Evolutionary conservation across 2,329 filamentous ascomycete species (phyloP).

Genomic region (Phoma sp.): DNA sequence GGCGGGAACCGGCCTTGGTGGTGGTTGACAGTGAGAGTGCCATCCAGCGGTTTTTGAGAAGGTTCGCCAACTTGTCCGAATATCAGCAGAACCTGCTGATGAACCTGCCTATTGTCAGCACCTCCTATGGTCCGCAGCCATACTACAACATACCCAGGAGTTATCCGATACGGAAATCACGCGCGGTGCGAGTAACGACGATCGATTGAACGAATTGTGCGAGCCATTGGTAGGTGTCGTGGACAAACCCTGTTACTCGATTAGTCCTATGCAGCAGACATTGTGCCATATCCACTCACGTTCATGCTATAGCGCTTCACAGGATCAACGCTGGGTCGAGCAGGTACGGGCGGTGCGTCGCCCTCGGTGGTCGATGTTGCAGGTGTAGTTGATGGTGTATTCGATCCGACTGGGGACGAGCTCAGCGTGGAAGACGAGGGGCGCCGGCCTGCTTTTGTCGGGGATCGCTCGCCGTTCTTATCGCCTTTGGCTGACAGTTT

Average conservation of each 20-base stretch:
- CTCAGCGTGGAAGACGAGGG: constrained; percentile 69
- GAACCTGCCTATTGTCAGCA: constrained; percentile 66
- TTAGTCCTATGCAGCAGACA: constrained; percentile 4
- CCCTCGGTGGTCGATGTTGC: constrained; percentile 77
- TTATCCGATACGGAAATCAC: constrained; percentile 81
- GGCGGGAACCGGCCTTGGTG: constrained; percentile 86
- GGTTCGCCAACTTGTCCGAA: constrained; percentile 82
- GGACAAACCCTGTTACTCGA: constrained; percentile 57
- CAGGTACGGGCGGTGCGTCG: constrained; percentile 62
- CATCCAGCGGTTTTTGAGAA: constrained; percentile 73
- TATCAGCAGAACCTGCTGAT: constrained; percentile 87
- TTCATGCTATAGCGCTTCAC: constrained; percentile 65
- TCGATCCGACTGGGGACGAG: constrained; percentile 66
- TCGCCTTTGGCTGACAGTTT: constrained; percentile 70
- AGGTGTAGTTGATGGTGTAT: constrained; percentile 70
- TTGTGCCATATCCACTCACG: constrained; percentile 27
- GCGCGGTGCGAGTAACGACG: constrained; percentile 81
- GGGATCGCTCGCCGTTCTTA: constrained; percentile 19
- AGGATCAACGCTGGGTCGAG: constrained; percentile 44
- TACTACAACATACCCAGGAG: constrained; percentile 72
- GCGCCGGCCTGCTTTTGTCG: constrained; percentile 51
- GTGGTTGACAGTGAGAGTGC: constrained; percentile 78
- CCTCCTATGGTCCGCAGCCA: constrained; percentile 1
- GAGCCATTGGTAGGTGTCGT: constrained; percentile 58
- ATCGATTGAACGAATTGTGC: constrained; percentile 59